A percentile compares a stretch with the other conserved stretches of the same genome.
phyloP scores from a whole-genome alignment of 495 filamentous ascomycete species.

The Xanthoparmelia taractica region DNA sequence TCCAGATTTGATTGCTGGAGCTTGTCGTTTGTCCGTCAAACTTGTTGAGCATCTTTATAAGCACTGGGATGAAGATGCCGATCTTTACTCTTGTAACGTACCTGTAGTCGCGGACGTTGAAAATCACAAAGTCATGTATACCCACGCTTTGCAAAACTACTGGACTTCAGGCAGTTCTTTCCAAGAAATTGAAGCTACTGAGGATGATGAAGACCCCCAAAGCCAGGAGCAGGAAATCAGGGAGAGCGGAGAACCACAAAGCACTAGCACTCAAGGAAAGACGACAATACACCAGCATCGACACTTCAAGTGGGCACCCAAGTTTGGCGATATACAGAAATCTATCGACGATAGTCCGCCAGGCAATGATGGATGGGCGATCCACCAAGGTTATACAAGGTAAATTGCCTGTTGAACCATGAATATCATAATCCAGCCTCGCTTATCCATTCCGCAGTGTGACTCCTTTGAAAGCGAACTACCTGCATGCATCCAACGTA shows the following conservation, averaged over 20 bases:
- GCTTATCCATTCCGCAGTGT: slow-evolving; percentile 46
- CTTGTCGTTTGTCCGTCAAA: slow-evolving; percentile 58
- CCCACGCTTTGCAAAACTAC: slow-evolving; percentile 76
- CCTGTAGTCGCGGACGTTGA: slow-evolving; percentile 66
- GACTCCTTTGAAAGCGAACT: slow-evolving; percentile 86
- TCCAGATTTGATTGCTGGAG: slow-evolving; percentile 64
- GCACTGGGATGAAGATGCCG: slow-evolving; percentile 65
- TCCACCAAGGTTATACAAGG: slow-evolving; percentile 85
- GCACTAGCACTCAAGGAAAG: slow-evolving; percentile 22
- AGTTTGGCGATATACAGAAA: slow-evolving; percentile 74
- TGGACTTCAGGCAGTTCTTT: slow-evolving; percentile 83
- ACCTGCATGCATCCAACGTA: slow-evolving; percentile 64
- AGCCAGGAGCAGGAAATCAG: slow-evolving; percentile 58
- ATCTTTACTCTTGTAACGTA: slow-evolving; percentile 83
- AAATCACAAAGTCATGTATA: slow-evolving; percentile 63
- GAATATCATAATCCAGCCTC: background rate
- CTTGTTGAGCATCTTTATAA: slow-evolving; percentile 68
- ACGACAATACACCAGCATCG: slow-evolving; percentile 53
- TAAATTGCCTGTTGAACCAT: slow-evolving; percentile 35
- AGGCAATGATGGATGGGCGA: slow-evolving; percentile 92
- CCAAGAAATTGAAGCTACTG: slow-evolving; percentile 56
- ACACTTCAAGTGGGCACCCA: slow-evolving; percentile 91
- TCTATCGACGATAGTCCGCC: slow-evolving; percentile 71
- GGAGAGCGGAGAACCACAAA: slow-evolving; percentile 34
- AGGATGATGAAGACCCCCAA: slow-evolving; percentile 40